Evolutionary conservation across 345 rosid species (phyloP).

Genomic region (Eucalyptus pauciflora): DNA sequence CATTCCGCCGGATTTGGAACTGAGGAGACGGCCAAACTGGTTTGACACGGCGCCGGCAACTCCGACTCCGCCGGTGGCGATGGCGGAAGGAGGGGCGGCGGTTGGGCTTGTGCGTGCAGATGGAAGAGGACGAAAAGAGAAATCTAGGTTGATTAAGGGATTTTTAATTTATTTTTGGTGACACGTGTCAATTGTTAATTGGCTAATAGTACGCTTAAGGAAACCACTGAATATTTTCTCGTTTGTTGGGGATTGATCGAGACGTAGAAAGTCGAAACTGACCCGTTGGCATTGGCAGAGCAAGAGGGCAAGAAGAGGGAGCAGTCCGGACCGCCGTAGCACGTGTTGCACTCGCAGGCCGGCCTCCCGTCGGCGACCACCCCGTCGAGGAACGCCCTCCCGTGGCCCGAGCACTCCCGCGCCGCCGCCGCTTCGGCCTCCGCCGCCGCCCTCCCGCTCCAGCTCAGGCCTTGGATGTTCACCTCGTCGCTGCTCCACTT

Average conservation of each 20-base stretch:
- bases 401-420: constrained; percentile 59
- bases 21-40: too few relatives aligned
- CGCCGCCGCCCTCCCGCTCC: constrained; percentile 43
- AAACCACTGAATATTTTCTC: too few relatives aligned
- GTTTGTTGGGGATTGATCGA: not conserved
- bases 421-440: constrained; percentile 63
- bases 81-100: too few relatives aligned
- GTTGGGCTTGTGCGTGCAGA: too few relatives aligned
- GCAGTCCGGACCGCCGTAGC: constrained; percentile 51
- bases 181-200: too few relatives aligned
- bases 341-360: constrained; percentile 51
- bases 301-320: constrained; percentile 30
- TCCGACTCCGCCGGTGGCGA: too few relatives aligned
- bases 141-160: too few relatives aligned
- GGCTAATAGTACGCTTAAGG: too few relatives aligned
- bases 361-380: constrained; percentile 2
- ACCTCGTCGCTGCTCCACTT: not conserved
- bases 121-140: too few relatives aligned
- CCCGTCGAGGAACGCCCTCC: constrained; percentile 61
- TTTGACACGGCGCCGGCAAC: too few relatives aligned
- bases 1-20: too few relatives aligned
- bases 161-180: too few relatives aligned
- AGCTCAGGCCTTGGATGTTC: constrained; percentile 2
- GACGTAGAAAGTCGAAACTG: not conserved
- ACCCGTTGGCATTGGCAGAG: constrained; percentile 37